These are phyloP conservation scores for Ramalina intermedia DNA, from an alignment of 495 filamentous ascomycete species.

Conservation along the genomic window DNA sequence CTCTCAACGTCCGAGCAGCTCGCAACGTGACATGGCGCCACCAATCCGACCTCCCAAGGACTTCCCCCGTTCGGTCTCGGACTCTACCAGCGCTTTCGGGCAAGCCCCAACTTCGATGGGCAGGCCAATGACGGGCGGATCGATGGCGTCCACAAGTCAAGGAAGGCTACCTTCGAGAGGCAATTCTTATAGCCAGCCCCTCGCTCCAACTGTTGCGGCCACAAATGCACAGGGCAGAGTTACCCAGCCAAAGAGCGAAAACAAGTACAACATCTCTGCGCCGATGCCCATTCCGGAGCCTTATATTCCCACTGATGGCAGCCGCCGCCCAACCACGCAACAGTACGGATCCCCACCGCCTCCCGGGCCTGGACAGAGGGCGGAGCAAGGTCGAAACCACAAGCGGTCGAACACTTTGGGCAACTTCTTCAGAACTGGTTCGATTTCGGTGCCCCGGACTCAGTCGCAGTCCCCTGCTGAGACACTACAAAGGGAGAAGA, in stretches of 20 bases:
- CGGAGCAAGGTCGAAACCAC: conserved; percentile 52
- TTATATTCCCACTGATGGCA: conserved; percentile 23
- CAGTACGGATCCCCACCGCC: conserved; percentile 21
- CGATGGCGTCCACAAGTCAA: conserved; percentile 54
- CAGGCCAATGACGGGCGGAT: conserved; percentile 69
- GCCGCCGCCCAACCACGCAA: conserved; percentile 47
- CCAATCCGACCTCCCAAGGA: conserved; percentile 33
- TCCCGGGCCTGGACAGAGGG: conserved; percentile 30
- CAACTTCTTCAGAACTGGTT: conserved; percentile 65
- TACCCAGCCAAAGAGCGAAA: conserved; percentile 61
- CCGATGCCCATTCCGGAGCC: conserved; percentile 46
- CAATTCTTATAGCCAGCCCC: conserved; percentile 75
- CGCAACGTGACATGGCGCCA: conserved; percentile 32
- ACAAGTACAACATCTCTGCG: conserved; percentile 61
- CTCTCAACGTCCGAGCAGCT: conserved; percentile 31
- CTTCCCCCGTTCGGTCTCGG: conserved; percentile 39
- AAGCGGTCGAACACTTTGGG: conserved; percentile 84
- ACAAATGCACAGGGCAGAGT: conserved; percentile 87
- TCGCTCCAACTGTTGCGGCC: conserved; percentile 72
- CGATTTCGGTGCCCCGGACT: conserved; percentile 51
- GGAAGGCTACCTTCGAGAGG: conserved; percentile 60
- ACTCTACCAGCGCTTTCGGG: conserved; percentile 35
- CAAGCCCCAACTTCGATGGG: conserved; percentile 28
- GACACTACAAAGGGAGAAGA: conserved; percentile 27
- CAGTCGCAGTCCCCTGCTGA: conserved; percentile 18